phyloP scores from a whole-genome alignment of 192 early-diverging fungal genomes.

The Backusella psychrophila region DNA sequence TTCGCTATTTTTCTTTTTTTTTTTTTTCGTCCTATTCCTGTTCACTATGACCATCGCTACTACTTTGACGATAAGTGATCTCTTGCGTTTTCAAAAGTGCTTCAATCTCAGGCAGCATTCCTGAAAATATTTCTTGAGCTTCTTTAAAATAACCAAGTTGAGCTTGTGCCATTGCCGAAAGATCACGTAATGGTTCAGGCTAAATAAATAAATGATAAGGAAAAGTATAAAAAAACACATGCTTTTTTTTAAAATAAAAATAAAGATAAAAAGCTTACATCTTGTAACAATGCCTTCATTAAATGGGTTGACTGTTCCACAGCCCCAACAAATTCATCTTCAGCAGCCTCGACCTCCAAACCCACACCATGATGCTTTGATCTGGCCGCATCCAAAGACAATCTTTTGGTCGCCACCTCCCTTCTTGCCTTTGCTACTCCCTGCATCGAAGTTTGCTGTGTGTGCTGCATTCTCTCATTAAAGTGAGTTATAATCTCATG shows the following conservation, averaged over 20 bases:
- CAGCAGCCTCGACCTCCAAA: conserved; percentile 76
- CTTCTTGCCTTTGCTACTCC: conserved; percentile 82
- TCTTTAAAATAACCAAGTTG: conserved; percentile 85
- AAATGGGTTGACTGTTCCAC: conserved; percentile 89
- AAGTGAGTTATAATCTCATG: conserved; percentile 66
- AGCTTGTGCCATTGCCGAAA: conserved; percentile 77
- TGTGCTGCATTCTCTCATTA: conserved; percentile 61
- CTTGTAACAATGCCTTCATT: conserved; percentile 88
- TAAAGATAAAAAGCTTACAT: conserved; percentile 14
- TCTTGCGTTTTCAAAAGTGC: conserved; percentile 90
- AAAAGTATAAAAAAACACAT: neutral
- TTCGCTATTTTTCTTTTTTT: neutral
- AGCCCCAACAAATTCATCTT: conserved; percentile 90
- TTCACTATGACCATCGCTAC: neutral
- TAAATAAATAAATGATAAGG: conserved; percentile 21
- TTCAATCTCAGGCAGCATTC: conserved; percentile 82
- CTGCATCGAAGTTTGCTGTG: conserved; percentile 65
- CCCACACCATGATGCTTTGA: conserved; percentile 66
- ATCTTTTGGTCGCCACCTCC: conserved; percentile 70
- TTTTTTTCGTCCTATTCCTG: neutral
- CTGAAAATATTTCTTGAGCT: conserved; percentile 57
- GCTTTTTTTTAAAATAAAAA: neutral
- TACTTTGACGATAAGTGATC: conserved; percentile 56
- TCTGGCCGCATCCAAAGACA: conserved; percentile 83
- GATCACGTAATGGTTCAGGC: conserved; percentile 69